Evolutionary conservation across 2,329 filamentous ascomycete species (phyloP).

Genomic region (Lojkania enalia): DNA sequence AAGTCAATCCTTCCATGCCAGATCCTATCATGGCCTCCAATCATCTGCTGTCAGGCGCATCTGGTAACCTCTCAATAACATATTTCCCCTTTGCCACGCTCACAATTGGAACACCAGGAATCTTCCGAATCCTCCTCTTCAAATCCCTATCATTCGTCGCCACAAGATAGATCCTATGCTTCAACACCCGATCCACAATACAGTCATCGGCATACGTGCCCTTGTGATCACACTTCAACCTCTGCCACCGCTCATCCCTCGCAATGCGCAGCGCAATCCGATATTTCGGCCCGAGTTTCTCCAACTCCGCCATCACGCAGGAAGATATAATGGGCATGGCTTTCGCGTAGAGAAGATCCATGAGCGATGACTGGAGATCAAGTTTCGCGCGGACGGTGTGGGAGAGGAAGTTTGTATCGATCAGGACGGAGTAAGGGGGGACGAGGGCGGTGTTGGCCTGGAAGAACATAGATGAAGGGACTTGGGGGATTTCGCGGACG

Average conservation of each 20-base stretch:
- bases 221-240: slow-evolving; percentile 87
- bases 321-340: slow-evolving; percentile 85
- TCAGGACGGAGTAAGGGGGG: slow-evolving; percentile 76
- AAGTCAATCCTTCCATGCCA: background rate
- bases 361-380: slow-evolving; percentile 82
- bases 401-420: slow-evolving; percentile 44
- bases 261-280: slow-evolving; percentile 83
- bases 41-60: slow-evolving; percentile 67
- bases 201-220: slow-evolving; percentile 82
- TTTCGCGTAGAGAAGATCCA: slow-evolving; percentile 92
- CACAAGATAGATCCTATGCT: slow-evolving; percentile 53
- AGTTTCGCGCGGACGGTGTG: slow-evolving; percentile 92
- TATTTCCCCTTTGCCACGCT: slow-evolving; percentile 89
- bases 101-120: slow-evolving; percentile 75
- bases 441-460: slow-evolving; percentile 75
- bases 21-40: too few species aligned
- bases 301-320: slow-evolving; percentile 76
- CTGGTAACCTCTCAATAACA: slow-evolving; percentile 87
- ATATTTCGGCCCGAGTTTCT: slow-evolving; percentile 86
- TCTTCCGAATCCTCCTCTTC: slow-evolving; percentile 81
- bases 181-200: slow-evolving; percentile 47
- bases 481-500: slow-evolving; percentile 77
- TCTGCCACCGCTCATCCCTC: slow-evolving; percentile 84
- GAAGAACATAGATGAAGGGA: slow-evolving; percentile 63
- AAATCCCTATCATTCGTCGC: slow-evolving; percentile 58